Conservation (phyloP, 306 rosid species). For the Ormosia semicastrata region DNA sequence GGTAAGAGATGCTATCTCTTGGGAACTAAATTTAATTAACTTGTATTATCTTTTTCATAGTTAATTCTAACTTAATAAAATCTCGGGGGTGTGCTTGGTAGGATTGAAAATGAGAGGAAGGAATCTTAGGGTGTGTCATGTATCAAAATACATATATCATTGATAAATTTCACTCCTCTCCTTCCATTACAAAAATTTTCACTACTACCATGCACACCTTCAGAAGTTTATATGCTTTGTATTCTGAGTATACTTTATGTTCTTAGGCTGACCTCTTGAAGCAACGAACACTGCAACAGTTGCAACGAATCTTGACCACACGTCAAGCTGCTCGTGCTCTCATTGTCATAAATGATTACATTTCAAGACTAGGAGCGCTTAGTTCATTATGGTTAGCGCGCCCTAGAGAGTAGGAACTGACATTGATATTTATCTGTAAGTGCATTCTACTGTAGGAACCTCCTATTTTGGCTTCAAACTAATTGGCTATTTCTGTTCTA, state of each 20-base stretch:
- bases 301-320: constrained; percentile 68
- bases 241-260: constrained; percentile 3
- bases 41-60: not conserved
- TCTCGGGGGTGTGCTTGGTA: not conserved
- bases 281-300: constrained; percentile 71
- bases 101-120: not conserved
- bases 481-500: constrained; percentile 19
- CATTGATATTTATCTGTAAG: not conserved
- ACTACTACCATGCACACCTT: not conserved
- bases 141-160: not conserved
- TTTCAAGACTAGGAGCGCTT: constrained; percentile 78
- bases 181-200: not conserved
- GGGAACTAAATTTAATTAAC: not conserved
- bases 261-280: constrained; percentile 81
- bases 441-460: not conserved
- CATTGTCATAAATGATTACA: constrained; percentile 61
- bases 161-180: not conserved
- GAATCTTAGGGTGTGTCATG: not conserved
- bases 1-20: constrained; percentile 27
- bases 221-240: not conserved
- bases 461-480: constrained; percentile 5
- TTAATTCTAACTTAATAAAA: not conserved
- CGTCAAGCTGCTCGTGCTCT: constrained; percentile 78
- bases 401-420: constrained; percentile 51
- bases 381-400: constrained; percentile 91